Percentiles rank a stretch among this genome's conserved stretches.
Evolutionary conservation across 2,329 filamentous ascomycete genomes (phyloP).

Genomic region (Epichloe festucae): DNA sequence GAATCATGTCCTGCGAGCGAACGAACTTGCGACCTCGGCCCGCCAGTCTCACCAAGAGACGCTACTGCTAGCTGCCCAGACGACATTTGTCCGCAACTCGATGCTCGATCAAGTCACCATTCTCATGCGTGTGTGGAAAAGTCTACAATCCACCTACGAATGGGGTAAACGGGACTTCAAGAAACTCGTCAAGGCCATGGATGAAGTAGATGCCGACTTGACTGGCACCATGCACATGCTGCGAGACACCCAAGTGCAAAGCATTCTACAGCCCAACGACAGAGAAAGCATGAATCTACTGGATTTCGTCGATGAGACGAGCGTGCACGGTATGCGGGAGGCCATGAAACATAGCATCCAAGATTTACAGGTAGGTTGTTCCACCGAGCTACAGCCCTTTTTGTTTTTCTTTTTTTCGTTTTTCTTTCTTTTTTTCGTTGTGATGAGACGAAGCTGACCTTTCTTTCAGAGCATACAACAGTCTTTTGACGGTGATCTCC

Average conservation of each 20-base stretch:
- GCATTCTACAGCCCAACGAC: slow-evolving; percentile 44
- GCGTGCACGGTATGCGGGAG: slow-evolving; percentile 51
- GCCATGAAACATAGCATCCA: slow-evolving; percentile 59
- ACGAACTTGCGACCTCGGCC: slow-evolving; percentile 69
- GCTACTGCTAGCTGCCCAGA: slow-evolving; percentile 57
- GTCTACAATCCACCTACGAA: slow-evolving; percentile 43
- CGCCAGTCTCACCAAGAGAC: slow-evolving; percentile 66
- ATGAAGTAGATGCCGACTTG: slow-evolving; percentile 51
- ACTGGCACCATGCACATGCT: slow-evolving; percentile 54
- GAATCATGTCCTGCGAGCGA: slow-evolving; percentile 69
- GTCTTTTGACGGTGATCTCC: slow-evolving; percentile 64
- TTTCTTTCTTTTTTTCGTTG: too few species aligned
- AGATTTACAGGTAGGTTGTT: slow-evolving; percentile 46
- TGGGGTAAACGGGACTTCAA: slow-evolving; percentile 47
- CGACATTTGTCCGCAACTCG: slow-evolving; percentile 51
- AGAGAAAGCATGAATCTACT: slow-evolving; percentile 51
- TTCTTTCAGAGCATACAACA: slow-evolving; percentile 43
- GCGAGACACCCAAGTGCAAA: slow-evolving; percentile 49
- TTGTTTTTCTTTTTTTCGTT: too few species aligned
- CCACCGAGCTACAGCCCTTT: not conserved
- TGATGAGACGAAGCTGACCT: not conserved
- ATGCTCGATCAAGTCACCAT: slow-evolving; percentile 44
- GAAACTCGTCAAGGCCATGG: slow-evolving; percentile 49
- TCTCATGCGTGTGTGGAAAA: slow-evolving; percentile 36
- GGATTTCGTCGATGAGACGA: slow-evolving; percentile 64